A percentile compares a stretch with the other conserved stretches of the same genome.
These are phyloP conservation scores for Blastobotrys aristatus DNA, from an alignment of 1,139 yeast genomes.

Conservation along the genomic window DNA sequence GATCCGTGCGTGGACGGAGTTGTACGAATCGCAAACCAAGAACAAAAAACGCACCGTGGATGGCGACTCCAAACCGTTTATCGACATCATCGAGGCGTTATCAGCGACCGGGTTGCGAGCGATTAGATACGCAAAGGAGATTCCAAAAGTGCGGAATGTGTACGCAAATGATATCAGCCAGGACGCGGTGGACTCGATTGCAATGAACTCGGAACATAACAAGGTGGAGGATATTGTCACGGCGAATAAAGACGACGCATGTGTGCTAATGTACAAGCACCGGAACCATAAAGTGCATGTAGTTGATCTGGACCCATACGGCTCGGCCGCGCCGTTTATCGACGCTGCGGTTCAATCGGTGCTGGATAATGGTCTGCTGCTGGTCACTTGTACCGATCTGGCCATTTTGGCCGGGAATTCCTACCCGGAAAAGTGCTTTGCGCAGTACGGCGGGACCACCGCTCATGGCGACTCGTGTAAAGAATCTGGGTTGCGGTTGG, in stretches of 20 bases:
- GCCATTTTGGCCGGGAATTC: conserved; percentile 95
- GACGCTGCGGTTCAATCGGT: conserved; percentile 84
- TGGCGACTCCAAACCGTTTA: conserved; percentile 39
- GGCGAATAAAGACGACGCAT: conserved; percentile 84
- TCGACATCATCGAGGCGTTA: conserved; percentile 77
- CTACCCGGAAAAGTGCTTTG: conserved; percentile 94
- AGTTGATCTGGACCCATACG: conserved; percentile 94
- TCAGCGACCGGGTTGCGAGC: conserved; percentile 96
- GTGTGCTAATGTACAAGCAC: conserved; percentile 62
- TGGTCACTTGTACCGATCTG: conserved; percentile 93
- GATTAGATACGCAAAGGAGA: conserved; percentile 85
- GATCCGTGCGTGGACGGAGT: conserved; percentile 77
- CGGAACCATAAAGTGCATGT: conserved; percentile 52
- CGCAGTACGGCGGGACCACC: conserved; percentile 90
- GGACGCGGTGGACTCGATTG: conserved; percentile 82
- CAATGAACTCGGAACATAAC: conserved; percentile 65
- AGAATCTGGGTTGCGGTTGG: conserved; percentile 86
- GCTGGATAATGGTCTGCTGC: conserved; percentile 72
- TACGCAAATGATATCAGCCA: conserved; percentile 86
- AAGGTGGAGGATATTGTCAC: conserved; percentile 48
- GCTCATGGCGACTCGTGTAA: conserved; percentile 80
- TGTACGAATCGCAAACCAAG: conserved; percentile 41
- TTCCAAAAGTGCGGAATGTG: conserved; percentile 63
- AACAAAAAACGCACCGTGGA: conserved; percentile 24
- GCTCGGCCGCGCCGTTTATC: conserved; percentile 91